These are phyloP conservation scores for Pestalotiopsis sp. DNA, from an alignment of 2,329 filamentous ascomycete species.

Conservation along the genomic window DNA sequence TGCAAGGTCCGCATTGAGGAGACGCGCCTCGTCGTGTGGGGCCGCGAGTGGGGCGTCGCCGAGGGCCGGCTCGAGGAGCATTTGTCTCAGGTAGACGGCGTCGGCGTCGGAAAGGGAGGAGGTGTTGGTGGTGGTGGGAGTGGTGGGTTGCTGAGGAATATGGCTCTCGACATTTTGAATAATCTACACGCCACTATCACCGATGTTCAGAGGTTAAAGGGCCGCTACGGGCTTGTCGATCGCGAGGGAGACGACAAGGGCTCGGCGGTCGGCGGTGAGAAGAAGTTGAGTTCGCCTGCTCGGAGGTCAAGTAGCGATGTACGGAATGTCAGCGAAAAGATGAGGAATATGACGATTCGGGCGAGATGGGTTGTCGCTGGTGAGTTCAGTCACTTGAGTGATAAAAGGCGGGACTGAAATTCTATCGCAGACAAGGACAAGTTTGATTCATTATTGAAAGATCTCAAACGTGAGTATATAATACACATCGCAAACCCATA, in stretches of 20 bases:
- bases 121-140: conserved; percentile 27
- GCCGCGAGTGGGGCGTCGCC: conserved; percentile 49
- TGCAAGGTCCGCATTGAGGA: conserved; percentile 54
- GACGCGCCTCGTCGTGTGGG: conserved; percentile 50
- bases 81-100: conserved; percentile 35
- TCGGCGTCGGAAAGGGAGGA: conserved; percentile 15
- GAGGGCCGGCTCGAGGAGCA: conserved; percentile 47
- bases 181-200: conserved; percentile 47
- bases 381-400: conserved; percentile 19
- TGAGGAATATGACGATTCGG: conserved; percentile 35
- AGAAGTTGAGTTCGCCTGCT: conserved; percentile 5
- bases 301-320: conserved; percentile 18
- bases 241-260: conserved; percentile 12
- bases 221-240: conserved; percentile 43
- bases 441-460: conserved; percentile 40
- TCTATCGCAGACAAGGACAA: conserved; percentile 43
- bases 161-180: conserved; percentile 44
- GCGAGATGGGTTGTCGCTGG: conserved; percentile 48
- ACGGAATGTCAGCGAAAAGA: conserved; percentile 30
- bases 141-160: conserved; percentile 31
- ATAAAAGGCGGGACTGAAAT: background rate
- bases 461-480: conserved; percentile 41
- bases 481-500: background rate
- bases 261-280: background rate
- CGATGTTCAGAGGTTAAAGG: conserved; percentile 43